phyloP scores from a whole-genome alignment of 2,329 filamentous ascomycete genomes.

The Emmonsia crescens region DNA sequence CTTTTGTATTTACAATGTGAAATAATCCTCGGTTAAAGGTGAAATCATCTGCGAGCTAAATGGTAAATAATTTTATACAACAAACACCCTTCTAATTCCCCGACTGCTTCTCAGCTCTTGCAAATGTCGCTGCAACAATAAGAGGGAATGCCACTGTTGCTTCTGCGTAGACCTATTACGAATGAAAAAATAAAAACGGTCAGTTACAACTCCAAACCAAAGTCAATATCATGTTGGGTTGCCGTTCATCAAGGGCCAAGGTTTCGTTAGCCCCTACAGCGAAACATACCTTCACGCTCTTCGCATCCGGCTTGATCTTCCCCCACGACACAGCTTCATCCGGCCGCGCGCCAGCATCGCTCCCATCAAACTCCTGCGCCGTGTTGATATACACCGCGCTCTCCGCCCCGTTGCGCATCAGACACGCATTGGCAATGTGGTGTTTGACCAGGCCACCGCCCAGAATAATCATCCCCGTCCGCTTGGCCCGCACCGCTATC shows the following conservation, averaged over 20 bases:
- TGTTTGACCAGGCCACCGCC: conserved; percentile 96
- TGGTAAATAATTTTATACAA: not conserved
- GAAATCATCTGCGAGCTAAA: not conserved
- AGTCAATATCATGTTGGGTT: too few species aligned
- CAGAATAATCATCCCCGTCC: conserved; percentile 88
- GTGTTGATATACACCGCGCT: conserved; percentile 98
- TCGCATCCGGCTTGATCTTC: conserved; percentile 83
- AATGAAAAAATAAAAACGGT: not conserved
- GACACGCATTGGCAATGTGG: conserved; percentile 91
- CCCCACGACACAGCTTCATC: conserved; percentile 98
- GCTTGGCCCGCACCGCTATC: conserved; percentile 73
- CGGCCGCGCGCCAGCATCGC: conserved; percentile 85
- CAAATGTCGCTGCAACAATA: conserved; percentile 57
- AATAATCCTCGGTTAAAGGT: too few species aligned
- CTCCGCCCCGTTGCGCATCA: conserved; percentile 97
- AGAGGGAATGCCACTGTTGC: conserved; percentile 57
- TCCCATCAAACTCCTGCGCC: conserved; percentile 93
- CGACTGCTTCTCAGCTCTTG: conserved; percentile 26
- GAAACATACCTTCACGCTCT: conserved; percentile 68
- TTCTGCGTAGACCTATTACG: conserved; percentile 48
- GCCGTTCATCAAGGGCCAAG: not conserved
- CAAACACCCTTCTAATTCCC: not conserved
- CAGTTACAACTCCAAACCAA: not conserved
- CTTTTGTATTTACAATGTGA: too few species aligned
- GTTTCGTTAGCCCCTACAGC: too few species aligned